Percentiles rank a stretch among this genome's conserved stretches.
Evolutionary conservation across 768 basidiomycete genomes (phyloP).

Genomic region (Hygrocybe punicea): DNA sequence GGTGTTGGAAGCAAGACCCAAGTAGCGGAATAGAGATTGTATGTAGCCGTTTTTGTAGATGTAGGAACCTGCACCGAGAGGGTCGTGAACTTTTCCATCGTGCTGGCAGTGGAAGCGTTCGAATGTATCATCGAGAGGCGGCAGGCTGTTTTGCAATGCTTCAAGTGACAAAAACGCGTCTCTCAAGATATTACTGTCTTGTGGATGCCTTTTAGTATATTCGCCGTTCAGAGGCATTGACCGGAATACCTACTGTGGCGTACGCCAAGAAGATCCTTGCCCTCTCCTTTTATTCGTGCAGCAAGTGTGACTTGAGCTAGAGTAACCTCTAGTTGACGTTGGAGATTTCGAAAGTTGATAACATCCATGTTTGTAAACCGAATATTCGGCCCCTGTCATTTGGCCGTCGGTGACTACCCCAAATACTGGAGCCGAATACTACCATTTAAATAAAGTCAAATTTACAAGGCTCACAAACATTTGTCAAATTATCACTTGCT

Average conservation of each 20-base stretch:
- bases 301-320: neutral
- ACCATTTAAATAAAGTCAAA: too few relatives aligned
- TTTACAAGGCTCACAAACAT: too few relatives aligned
- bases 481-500: too few relatives aligned
- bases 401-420: too few relatives aligned
- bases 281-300: neutral
- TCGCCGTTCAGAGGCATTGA: neutral
- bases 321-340: neutral
- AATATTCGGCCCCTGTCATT: too few relatives aligned
- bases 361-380: too few relatives aligned
- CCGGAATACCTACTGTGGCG: neutral
- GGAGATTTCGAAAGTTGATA: neutral
- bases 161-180: neutral
- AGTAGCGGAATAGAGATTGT: constrained; percentile 7
- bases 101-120: constrained; percentile 1
- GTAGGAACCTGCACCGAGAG: constrained; percentile 25
- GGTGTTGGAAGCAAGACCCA: neutral
- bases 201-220: neutral
- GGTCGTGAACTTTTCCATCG: constrained; percentile 24
- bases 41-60: constrained; percentile 14
- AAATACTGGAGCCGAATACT: too few relatives aligned
- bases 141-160: neutral
- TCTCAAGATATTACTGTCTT: neutral
- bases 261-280: neutral
- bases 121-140: neutral